phyloP scores from a whole-genome alignment of 768 basidiomycete genomes.

The Sarcodon aspratus region DNA sequence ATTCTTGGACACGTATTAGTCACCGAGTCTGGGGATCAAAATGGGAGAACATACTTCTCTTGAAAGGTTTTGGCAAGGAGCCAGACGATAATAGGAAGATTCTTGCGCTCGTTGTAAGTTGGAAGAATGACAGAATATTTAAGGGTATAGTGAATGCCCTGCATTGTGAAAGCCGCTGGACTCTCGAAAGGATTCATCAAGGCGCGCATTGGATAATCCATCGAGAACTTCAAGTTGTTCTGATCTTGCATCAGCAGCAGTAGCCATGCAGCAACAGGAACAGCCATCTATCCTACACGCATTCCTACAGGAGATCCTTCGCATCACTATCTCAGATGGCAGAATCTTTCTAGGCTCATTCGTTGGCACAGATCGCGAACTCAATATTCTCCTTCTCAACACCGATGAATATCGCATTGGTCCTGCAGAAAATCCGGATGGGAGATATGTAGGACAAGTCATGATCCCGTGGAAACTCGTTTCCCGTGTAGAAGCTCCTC shows the following conservation, averaged over 20 bases:
- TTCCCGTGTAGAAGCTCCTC: slow-evolving; percentile 36
- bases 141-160: slow-evolving; percentile 36
- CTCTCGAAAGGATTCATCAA: slow-evolving; percentile 63
- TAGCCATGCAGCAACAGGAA: no score
- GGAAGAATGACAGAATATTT: slow-evolving; percentile 91
- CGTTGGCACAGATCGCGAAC: slow-evolving; percentile 73
- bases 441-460: slow-evolving; percentile 65
- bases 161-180: slow-evolving; percentile 46
- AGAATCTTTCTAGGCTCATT: slow-evolving; percentile 80
- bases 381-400: slow-evolving; percentile 75
- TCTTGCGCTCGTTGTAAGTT: slow-evolving; percentile 91
- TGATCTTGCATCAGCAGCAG: no score
- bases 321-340: slow-evolving; percentile 57
- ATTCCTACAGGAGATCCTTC: slow-evolving; percentile 48
- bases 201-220: neutral
- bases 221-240: no score
- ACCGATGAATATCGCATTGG: slow-evolving; percentile 63
- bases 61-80: slow-evolving; percentile 67
- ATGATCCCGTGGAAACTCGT: slow-evolving; percentile 68
- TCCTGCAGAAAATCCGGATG: slow-evolving; percentile 28
- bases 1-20: slow-evolving; percentile 9
- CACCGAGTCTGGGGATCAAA: no score
- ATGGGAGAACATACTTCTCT: slow-evolving; percentile 47
- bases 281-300: neutral
- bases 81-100: slow-evolving; percentile 83